A percentile compares a stretch with the other conserved stretches of the same genome.
Evolutionary conservation across 352 stramenopile genomes (phyloP).

Genomic region (Phytopythium sindhum): DNA sequence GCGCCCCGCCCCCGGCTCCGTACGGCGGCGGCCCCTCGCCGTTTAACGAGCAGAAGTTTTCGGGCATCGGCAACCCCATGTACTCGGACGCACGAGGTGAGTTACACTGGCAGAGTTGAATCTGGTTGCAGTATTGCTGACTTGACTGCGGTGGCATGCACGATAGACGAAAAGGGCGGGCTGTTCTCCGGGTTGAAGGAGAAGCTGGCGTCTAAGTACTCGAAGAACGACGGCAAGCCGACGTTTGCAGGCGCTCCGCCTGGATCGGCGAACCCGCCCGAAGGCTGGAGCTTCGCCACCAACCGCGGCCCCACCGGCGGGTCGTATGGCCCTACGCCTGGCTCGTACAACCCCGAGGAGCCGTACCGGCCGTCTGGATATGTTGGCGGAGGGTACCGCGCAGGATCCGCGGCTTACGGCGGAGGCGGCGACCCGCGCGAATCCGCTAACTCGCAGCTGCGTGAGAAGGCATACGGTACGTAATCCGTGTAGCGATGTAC

Average conservation of each 20-base stretch:
- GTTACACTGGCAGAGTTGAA: neutral
- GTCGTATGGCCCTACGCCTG: constrained; percentile 46
- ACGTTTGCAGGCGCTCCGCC: constrained; percentile 55
- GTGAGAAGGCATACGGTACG: constrained; percentile 77
- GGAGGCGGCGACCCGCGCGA: constrained; percentile 46
- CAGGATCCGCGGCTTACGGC: constrained; percentile 35
- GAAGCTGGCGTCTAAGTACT: constrained; percentile 78
- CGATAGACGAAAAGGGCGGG: constrained; percentile 66
- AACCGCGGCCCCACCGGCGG: constrained; percentile 80
- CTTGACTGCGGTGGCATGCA: neutral
- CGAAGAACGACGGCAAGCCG: constrained; percentile 56
- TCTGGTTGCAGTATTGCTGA: neutral
- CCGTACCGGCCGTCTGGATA: constrained; percentile 60
- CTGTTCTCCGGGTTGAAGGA: constrained; percentile 87
- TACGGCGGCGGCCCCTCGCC: constrained; percentile 46
- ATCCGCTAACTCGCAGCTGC: constrained; percentile 57
- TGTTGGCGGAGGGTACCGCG: constrained; percentile 44
- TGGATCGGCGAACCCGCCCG: constrained; percentile 63
- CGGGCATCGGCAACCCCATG: constrained; percentile 94
- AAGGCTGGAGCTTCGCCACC: constrained; percentile 83
- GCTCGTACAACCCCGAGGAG: constrained; percentile 80
- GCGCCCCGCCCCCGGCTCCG: constrained; percentile 23
- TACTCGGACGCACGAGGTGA: constrained; percentile 87
- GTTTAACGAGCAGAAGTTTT: constrained; percentile 82
- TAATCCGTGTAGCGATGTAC: neutral